Evolutionary conservation across 345 rosid species (phyloP).

Genomic region (Linum trigynum): DNA sequence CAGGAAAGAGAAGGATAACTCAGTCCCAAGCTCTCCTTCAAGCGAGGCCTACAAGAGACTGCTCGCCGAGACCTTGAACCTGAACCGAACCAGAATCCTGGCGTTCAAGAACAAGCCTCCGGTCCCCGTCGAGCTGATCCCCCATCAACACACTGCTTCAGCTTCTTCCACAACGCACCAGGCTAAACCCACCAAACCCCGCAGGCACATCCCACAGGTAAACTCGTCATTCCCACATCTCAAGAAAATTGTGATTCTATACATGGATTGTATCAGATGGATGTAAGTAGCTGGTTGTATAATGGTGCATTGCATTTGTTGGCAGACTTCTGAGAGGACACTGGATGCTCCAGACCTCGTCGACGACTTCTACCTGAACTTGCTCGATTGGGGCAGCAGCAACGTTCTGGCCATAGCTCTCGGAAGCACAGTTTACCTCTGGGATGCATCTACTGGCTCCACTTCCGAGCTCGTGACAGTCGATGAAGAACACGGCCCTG

Average conservation of each 20-base stretch:
- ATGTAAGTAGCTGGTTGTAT: not conserved
- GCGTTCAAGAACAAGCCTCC: slow-evolving; percentile 69
- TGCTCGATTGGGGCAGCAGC: slow-evolving; percentile 43
- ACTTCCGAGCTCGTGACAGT: slow-evolving; percentile 43
- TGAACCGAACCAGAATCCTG: slow-evolving; percentile 55
- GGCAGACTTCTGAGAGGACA: slow-evolving; percentile 38
- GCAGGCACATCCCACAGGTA: slow-evolving; percentile 39
- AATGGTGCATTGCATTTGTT: not conserved
- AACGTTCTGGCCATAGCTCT: slow-evolving; percentile 37
- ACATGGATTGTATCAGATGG: no score
- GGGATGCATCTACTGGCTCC: slow-evolving; percentile 41
- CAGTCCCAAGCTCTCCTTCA: slow-evolving; percentile 38
- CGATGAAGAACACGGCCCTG: slow-evolving; percentile 33
- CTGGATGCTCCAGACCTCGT: slow-evolving; percentile 43
- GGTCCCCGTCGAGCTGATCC: slow-evolving; percentile 19
- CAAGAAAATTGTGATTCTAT: no score
- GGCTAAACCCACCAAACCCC: slow-evolving; percentile 26
- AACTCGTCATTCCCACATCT: not conserved
- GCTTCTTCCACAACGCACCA: slow-evolving; percentile 7
- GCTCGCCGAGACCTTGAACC: slow-evolving; percentile 50
- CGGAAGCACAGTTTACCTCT: slow-evolving; percentile 29
- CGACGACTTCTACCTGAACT: slow-evolving; percentile 41
- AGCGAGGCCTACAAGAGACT: slow-evolving; percentile 54
- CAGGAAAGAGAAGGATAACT: slow-evolving; percentile 37
- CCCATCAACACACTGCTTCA: slow-evolving; percentile 6